Percentiles rank a stretch among this genome's conserved stretches.
Evolutionary conservation across 495 filamentous ascomycete species (phyloP).

Genomic region (Hypoxylon crocopeplum): DNA sequence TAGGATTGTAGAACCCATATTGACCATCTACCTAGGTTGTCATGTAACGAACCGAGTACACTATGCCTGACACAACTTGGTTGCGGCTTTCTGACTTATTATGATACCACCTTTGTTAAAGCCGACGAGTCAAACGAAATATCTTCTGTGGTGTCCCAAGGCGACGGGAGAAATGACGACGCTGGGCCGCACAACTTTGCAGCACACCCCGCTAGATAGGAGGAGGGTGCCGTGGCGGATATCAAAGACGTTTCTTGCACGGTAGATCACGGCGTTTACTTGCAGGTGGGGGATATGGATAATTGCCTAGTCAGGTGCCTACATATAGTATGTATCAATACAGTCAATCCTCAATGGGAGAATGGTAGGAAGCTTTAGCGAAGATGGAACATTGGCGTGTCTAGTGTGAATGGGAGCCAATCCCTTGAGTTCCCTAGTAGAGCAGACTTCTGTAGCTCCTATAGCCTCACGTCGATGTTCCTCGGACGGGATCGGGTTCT

Average conservation of each 20-base stretch:
- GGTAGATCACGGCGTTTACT: constrained; percentile 17
- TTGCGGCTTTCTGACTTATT: constrained; percentile 33
- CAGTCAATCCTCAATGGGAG: no score
- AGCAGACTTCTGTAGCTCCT: no score
- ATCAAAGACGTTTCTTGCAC: constrained; percentile 5
- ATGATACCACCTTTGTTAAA: constrained; percentile 35
- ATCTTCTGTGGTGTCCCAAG: neutral
- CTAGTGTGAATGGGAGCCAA: no score
- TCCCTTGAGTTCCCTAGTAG: no score
- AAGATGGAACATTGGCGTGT: no score
- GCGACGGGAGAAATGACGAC: neutral
- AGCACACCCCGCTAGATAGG: constrained; percentile 1
- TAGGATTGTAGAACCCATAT: neutral
- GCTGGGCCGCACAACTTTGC: neutral
- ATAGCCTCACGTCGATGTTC: no score
- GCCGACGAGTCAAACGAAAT: constrained; percentile 13
- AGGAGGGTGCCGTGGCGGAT: neutral
- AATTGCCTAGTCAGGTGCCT: neutral
- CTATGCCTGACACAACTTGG: constrained; percentile 12
- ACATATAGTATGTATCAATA: no score
- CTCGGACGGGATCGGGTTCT: no score
- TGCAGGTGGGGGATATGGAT: neutral
- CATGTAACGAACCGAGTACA: constrained; percentile 24
- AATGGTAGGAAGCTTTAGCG: no score
- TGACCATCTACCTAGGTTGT: constrained; percentile 23